A percentile compares a stretch with the other conserved stretches of the same genome.
Evolutionary conservation across 202 grass and related monocot genomes (phyloP).

Genomic region (Hordeum pubiflorum): DNA sequence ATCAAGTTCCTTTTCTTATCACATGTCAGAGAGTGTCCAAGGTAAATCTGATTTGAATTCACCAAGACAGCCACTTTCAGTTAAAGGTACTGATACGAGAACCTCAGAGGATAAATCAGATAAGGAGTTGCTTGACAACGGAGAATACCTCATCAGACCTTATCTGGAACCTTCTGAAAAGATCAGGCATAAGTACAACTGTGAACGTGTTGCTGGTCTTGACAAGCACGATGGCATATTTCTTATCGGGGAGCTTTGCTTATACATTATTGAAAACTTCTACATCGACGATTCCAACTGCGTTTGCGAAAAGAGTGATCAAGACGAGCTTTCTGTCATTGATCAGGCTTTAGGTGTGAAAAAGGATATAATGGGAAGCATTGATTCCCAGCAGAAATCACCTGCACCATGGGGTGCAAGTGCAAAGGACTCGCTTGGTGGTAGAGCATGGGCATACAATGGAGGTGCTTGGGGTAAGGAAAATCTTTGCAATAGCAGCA

Average conservation of each 20-base stretch:
- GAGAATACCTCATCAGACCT: conserved; percentile 94
- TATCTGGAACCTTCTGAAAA: conserved; percentile 92
- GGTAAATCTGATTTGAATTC: conserved; percentile 72
- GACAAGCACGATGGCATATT: conserved; percentile 98
- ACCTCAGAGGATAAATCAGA: conserved; percentile 83
- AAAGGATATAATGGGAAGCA: conserved; percentile 69
- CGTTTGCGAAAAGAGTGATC: conserved; percentile 85
- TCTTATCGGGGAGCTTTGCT: conserved; percentile 88
- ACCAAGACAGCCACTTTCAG: conserved; percentile 53
- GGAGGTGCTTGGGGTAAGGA: conserved; percentile 99
- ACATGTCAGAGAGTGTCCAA: conserved; percentile 64
- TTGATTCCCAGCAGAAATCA: conserved; percentile 79
- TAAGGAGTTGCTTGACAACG: conserved; percentile 87
- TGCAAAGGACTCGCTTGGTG: conserved; percentile 59
- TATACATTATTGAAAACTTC: conserved; percentile 99
- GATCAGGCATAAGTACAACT: conserved; percentile 92
- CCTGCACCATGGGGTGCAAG: conserved; percentile 46
- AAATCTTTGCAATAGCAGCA: conserved; percentile 72
- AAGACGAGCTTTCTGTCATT: conserved; percentile 92
- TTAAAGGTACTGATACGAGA: conserved; percentile 63
- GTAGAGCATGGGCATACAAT: conserved; percentile 94
- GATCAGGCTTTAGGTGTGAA: conserved; percentile 99
- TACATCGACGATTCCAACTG: conserved; percentile 89
- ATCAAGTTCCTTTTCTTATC: conserved; percentile 70
- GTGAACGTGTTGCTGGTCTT: conserved; percentile 90